Evolutionary conservation across 1,139 yeast species (phyloP), one percentile per base, ranked within the genome.

Genomic region (Hanseniaspora gamundiae): DNA sequence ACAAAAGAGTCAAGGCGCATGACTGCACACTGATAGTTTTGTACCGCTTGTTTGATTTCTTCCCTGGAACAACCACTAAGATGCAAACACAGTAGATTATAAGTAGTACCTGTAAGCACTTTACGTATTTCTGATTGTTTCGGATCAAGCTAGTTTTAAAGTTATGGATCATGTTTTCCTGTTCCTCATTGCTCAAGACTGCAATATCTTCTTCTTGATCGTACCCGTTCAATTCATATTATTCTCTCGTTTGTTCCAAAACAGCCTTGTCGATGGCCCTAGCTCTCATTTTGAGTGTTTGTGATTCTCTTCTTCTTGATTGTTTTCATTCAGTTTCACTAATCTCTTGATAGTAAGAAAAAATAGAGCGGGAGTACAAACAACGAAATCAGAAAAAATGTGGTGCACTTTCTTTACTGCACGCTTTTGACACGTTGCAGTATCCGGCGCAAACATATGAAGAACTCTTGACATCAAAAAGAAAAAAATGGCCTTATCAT

Each of bases 111-210:
- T 55, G 51, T 28, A 57, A 27, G 11, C 50, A 21, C 29, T 52
- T 53, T 19, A 56, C 47, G 35, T 47, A 51, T 16, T 43, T 41
- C 14, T 51, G 50, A 39, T 57, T 55, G n/a, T 49, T 50, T n/a
- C 44, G 17, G 28, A 41, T 40, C 41, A 55, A 52, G 13, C 49
- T 50, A 16, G 49, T 30, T 39, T 57, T 60, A 24, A 59, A 52
- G 24, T 42, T 49, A 39, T 52, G 49, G 26, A 59, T 56, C 42
- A 57, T 43, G 38, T 54, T 55, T 35, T 58, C 62, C 45, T 59
- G 64, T 22, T 59, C 64, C 17, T 55, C 57, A 11, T 52, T 50
- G 43, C 57, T 62, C 42, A 59, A 36, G 11, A 47, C 46, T 13
- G 45, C 41, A n/a, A 46, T 40, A 8, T 43, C 54, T 35, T 45